phyloP scores from a whole-genome alignment of 1,284 basidiomycete genomes.

The Sporisorium scitamineum region DNA sequence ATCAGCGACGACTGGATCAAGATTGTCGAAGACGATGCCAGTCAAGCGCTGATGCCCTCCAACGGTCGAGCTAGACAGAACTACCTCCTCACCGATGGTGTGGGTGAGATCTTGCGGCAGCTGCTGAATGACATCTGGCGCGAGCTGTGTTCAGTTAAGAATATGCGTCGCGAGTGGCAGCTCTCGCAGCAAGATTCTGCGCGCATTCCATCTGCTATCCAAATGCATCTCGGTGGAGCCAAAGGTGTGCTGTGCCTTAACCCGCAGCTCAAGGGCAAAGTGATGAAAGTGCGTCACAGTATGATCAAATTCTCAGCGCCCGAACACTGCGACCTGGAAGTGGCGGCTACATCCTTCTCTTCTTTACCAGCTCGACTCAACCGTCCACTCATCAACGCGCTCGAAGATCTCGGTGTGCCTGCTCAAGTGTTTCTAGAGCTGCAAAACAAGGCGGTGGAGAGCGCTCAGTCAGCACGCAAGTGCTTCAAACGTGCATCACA shows the following conservation, averaged over 20 bases:
- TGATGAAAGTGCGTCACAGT: constrained; percentile 26
- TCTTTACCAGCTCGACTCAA: constrained; percentile 34
- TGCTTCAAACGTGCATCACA: constrained; percentile 26
- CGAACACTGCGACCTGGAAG: constrained; percentile 31
- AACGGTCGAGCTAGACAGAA: not conserved
- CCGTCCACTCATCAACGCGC: constrained; percentile 41
- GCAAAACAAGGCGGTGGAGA: constrained; percentile 29
- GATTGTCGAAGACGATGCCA: constrained; percentile 24
- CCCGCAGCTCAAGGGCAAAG: constrained; percentile 19
- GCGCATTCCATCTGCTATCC: constrained; percentile 34
- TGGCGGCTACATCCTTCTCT: constrained; percentile 27
- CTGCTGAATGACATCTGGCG: constrained; percentile 35
- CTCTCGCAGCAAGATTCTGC: constrained; percentile 15
- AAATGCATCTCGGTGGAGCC: constrained; percentile 32
- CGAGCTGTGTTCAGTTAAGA: constrained; percentile 26
- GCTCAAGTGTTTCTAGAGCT: constrained; percentile 15
- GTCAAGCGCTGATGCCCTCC: constrained; percentile 11
- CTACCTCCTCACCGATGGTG: constrained; percentile 35
- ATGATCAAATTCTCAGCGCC: constrained; percentile 44
- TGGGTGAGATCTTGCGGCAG: constrained; percentile 29
- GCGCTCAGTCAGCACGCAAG: constrained; percentile 14
- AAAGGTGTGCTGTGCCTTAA: constrained; percentile 41
- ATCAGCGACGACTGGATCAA: constrained; percentile 29
- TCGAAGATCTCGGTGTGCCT: constrained; percentile 32
- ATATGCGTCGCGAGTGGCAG: constrained; percentile 25